Evolutionary conservation across 176 grass and related monocot species (phyloP).

Genomic region (Zoysia japonica): DNA sequence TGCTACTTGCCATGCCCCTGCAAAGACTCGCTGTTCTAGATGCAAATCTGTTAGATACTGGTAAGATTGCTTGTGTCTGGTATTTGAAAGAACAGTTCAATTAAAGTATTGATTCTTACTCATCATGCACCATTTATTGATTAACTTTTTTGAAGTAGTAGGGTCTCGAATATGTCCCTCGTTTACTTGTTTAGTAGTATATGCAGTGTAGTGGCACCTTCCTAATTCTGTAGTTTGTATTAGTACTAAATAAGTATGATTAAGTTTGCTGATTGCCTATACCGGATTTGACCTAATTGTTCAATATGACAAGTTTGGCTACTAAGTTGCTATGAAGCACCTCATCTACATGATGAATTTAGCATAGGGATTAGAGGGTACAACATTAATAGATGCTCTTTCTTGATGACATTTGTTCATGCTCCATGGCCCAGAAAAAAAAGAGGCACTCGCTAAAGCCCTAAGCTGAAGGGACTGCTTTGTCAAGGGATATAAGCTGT

Average conservation of each 20-base stretch:
- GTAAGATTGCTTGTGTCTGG: constrained; percentile 50
- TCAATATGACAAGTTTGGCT: too few relatives aligned
- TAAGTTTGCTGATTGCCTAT: neutral
- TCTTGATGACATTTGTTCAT: constrained; percentile 18
- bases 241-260: neutral
- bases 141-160: constrained; percentile 8
- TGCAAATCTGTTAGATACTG: constrained; percentile 99
- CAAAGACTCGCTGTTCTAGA: constrained; percentile 91
- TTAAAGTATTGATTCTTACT: neutral
- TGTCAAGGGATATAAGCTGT: too few relatives aligned
- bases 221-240: neutral
- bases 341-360: neutral
- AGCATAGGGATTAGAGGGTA: constrained; percentile 13
- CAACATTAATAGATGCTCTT: constrained; percentile 9
- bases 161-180: neutral
- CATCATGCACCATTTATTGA: neutral
- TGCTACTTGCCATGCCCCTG: constrained; percentile 81
- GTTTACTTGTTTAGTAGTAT: neutral
- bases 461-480: too few relatives aligned
- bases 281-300: neutral
- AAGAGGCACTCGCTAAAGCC: too few relatives aligned
- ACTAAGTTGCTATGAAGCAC: neutral
- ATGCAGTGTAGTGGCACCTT: neutral
- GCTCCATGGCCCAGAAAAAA: neutral
- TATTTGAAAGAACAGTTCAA: constrained; percentile 13